Conservation (phyloP, 805 yeast species). For the Yamadazyma takamatsuzukensis region DNA sequence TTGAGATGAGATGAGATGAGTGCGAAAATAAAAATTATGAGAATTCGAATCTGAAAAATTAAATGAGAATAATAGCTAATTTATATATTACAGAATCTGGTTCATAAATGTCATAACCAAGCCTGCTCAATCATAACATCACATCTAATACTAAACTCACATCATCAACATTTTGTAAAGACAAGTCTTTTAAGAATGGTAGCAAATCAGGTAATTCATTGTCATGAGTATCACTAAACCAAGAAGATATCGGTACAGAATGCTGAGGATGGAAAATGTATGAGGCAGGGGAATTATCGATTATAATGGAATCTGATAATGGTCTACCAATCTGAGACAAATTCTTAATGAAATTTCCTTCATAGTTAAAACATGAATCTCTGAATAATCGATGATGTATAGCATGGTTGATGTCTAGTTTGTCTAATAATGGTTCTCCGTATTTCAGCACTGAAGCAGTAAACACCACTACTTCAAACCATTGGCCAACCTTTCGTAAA, state of each 20-base stretch:
- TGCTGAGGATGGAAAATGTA: constrained; percentile 97
- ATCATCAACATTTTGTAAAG: constrained; percentile 71
- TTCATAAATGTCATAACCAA: background rate
- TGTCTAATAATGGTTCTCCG: constrained; percentile 93
- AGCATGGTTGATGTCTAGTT: constrained; percentile 68
- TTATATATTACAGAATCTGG: too few species aligned
- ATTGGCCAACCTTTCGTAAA: constrained; percentile 72
- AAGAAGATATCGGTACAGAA: constrained; percentile 93
- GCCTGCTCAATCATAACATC: constrained; percentile 26
- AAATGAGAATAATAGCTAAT: too few species aligned
- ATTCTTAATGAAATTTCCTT: constrained; percentile 93
- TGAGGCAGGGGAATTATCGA: constrained; percentile 98
- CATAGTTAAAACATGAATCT: constrained; percentile 90
- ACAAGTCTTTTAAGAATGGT: constrained; percentile 84
- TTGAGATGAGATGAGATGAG: constrained; percentile 8
- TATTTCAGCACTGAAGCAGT: constrained; percentile 95
- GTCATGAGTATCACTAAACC: constrained; percentile 98
- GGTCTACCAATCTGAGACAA: constrained; percentile 94
- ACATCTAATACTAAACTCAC: constrained; percentile 85
- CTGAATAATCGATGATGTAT: constrained; percentile 92
- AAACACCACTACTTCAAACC: constrained; percentile 93
- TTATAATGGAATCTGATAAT: constrained; percentile 74
- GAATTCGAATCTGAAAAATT: too few species aligned
- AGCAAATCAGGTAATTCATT: constrained; percentile 88
- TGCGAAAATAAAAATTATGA: background rate